phyloP scores from a whole-genome alignment of 306 rosid species.

The Rubus parviflorus region DNA sequence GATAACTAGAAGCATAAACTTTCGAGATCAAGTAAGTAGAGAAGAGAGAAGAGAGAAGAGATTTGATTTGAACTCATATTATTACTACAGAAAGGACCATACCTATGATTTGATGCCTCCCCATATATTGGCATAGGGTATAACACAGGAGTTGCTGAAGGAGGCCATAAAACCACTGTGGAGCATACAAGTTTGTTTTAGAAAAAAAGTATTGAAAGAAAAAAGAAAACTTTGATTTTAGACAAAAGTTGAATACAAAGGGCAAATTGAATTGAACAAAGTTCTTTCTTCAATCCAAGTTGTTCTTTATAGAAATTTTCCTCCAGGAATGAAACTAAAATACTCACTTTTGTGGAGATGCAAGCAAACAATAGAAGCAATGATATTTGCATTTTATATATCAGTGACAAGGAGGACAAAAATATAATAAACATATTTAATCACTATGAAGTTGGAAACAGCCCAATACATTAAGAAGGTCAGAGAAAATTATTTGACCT shows the following conservation, averaged over 20 bases:
- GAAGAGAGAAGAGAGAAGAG: neutral
- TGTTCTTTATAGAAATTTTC: neutral
- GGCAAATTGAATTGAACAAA: neutral
- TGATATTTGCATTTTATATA: neutral
- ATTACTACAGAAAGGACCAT: conserved; percentile 23
- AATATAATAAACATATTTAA: neutral
- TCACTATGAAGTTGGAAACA: neutral
- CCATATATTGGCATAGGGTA: conserved; percentile 90
- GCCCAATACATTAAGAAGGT: neutral
- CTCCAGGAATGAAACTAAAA: neutral
- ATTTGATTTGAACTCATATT: neutral
- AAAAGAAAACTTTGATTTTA: neutral
- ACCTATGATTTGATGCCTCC: conserved; percentile 98
- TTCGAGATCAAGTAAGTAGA: neutral
- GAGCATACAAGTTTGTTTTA: conserved; percentile 24
- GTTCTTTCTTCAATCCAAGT: neutral
- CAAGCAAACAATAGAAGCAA: neutral
- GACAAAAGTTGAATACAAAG: neutral
- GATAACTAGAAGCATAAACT: conserved; percentile 1
- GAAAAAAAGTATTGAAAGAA: neutral
- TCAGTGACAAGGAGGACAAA: neutral
- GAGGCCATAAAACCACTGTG: conserved; percentile 92
- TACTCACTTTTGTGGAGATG: neutral
- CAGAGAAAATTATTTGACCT: conserved; percentile 45
- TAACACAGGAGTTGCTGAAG: conserved; percentile 75